Percentiles rank a stretch among this genome's conserved stretches.
These are phyloP conservation scores for Silene noctiflora DNA, from an alignment of 179 eudicot species.

Conservation along the genomic window DNA sequence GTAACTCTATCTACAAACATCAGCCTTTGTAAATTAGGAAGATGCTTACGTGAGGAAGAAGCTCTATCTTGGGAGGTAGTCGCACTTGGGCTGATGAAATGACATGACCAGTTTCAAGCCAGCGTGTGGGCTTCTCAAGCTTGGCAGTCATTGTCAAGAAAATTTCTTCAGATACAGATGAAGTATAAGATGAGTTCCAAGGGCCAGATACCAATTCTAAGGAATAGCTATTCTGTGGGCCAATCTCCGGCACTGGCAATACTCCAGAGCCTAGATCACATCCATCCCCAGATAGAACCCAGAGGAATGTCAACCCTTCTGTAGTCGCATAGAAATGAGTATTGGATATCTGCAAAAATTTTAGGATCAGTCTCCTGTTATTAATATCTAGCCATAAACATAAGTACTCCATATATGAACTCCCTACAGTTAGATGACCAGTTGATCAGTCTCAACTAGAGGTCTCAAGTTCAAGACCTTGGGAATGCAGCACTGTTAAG, in stretches of 20 bases:
- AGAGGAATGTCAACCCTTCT: slow-evolving; percentile 58
- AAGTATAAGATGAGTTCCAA: slow-evolving; percentile 61
- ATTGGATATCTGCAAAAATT: slow-evolving; percentile 59
- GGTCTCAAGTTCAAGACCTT: neutral
- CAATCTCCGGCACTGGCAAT: slow-evolving; percentile 51
- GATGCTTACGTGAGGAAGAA: slow-evolving; percentile 46
- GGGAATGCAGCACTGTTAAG: neutral
- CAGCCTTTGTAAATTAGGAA: neutral
- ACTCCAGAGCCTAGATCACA: slow-evolving; percentile 67
- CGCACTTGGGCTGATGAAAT: slow-evolving; percentile 68
- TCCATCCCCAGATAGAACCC: slow-evolving; percentile 80
- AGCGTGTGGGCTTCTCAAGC: slow-evolving; percentile 57
- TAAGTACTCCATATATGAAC: neutral
- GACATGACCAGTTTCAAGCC: slow-evolving; percentile 83
- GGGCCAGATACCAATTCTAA: slow-evolving; percentile 66
- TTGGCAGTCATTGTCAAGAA: slow-evolving; percentile 67
- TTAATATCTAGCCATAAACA: no score
- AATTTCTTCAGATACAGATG: slow-evolving; percentile 53
- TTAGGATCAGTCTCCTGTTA: slow-evolving; percentile 7
- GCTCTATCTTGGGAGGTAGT: slow-evolving; percentile 58
- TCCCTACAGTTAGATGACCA: neutral
- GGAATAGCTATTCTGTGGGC: slow-evolving; percentile 51
- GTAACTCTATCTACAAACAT: slow-evolving; percentile 16
- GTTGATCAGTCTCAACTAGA: neutral
- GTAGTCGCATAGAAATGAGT: slow-evolving; percentile 72